Base-by-base conservation (phyloP, 2,329 filamentous ascomycete genomes). In the Passalora sequoiae region DNA sequence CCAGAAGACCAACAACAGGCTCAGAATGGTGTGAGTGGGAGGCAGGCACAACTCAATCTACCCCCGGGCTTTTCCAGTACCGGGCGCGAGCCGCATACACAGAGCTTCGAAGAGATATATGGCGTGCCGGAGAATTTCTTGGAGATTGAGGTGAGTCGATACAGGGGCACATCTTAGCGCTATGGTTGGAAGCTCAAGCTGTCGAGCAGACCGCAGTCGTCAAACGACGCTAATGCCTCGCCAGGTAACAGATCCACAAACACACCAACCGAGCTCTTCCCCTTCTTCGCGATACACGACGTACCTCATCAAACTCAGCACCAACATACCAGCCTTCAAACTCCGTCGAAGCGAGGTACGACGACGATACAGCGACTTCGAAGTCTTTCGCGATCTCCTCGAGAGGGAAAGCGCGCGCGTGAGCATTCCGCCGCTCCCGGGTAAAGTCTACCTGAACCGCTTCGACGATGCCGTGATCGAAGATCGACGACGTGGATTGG, bases 391-490 rank as follows among this genome's bases (percentile, higher is more conserved):
- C 64, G 92, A 98, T 68, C 94, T 97, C 53, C 80, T 98, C 48
- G 92, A 98, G 78, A 83, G 92, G 57, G 92, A 98, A 71, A 86
- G 81, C 59, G 89, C 89, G 46, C 80, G 91, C 54, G 92, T 98
- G 46, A 95, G 89, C 16, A 98, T 98, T 61, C 92, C 92, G 0
- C 91, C 92, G 4, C 72, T 98, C 52, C 92, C 92, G 0, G 92
- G 92, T 39, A 98, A 97, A 70, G 92, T 98, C 43, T 96, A 97
- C 59, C 95, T 91, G 39, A 97, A 97, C 68, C 81, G 92, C 35
- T 98, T 98, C 73, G 94, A 86, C 60, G 92, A 98, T 70, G 89
- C 95, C 65, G 91, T 98, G 60, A 98, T 98, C 65, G 92, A 97
- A 74, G 87, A 94, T 62, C 77, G 92, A 42, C 76, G 91, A 52